phyloP scores from a whole-genome alignment of 1,284 basidiomycete species.

The Boletellus sp. region DNA sequence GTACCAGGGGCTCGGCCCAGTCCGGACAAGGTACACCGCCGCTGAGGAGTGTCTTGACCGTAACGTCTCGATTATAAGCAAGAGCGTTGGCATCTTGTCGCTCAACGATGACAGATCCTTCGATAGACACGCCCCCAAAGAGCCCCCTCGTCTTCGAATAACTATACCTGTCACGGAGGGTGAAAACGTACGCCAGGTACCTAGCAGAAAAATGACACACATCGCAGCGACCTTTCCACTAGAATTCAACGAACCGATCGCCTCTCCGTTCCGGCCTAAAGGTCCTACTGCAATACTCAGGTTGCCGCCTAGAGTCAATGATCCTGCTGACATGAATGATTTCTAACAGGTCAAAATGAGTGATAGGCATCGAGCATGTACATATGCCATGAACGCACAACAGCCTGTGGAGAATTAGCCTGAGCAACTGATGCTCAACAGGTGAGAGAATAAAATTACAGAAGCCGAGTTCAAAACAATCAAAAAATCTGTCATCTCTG shows the following conservation, averaged over 20 bases:
- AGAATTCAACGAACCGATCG: conserved; percentile 80
- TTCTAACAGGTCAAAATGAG: conserved; percentile 41
- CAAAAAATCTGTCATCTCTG: conserved; percentile 93
- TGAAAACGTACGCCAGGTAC: conserved; percentile 6
- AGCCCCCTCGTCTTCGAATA: conserved; percentile 94
- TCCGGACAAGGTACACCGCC: conserved; percentile 71
- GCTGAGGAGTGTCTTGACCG: conserved; percentile 75
- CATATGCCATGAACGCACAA: conserved; percentile 43
- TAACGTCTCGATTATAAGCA: conserved; percentile 75
- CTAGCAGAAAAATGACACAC: conserved; percentile 40
- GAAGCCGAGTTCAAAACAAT: conserved; percentile 84
- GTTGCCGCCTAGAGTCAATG: conserved; percentile 90
- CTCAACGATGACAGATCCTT: conserved; percentile 93
- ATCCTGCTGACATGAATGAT: conserved; percentile 94
- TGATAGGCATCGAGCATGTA: conserved; percentile 4
- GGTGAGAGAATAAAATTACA: conserved; percentile 43
- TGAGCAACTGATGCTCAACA: conserved; percentile 10
- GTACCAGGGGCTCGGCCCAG: conserved; percentile 74
- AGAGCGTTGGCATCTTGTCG: conserved; percentile 86
- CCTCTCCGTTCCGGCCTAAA: conserved; percentile 92
- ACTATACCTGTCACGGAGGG: conserved; percentile 60
- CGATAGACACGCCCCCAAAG: conserved; percentile 83
- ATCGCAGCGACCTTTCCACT: conserved; percentile 91
- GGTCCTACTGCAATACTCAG: conserved; percentile 91
- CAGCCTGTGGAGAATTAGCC: conserved; percentile 41